phyloP scores from a whole-genome alignment of 495 filamentous ascomycete species.

The Podospora conica region DNA sequence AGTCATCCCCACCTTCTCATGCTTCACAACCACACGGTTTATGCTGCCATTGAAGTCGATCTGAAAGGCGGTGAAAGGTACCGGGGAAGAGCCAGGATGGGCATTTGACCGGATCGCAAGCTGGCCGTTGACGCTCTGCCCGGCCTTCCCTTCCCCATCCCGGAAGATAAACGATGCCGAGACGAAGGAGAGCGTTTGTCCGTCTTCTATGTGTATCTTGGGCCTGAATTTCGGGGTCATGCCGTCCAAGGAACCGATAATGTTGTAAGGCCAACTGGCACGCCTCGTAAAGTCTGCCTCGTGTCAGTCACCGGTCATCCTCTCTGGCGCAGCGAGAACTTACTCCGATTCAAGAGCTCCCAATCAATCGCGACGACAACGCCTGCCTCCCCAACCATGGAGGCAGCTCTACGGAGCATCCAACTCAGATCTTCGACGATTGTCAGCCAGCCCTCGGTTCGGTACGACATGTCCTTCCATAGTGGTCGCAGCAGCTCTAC shows the following conservation, averaged over 20 bases:
- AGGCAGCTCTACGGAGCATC: constrained; percentile 67
- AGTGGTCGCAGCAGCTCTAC: constrained; percentile 60
- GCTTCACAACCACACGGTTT: constrained; percentile 47
- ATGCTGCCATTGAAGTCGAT: constrained; percentile 65
- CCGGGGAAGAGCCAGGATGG: constrained; percentile 52
- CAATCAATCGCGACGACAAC: constrained; percentile 72
- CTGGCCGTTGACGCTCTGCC: constrained; percentile 68
- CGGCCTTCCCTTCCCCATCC: constrained; percentile 71
- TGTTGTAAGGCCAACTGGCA: constrained; percentile 62
- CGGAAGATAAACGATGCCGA: constrained; percentile 68
- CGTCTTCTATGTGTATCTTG: constrained; percentile 56
- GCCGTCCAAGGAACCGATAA: constrained; percentile 61
- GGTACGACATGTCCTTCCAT: constrained; percentile 69
- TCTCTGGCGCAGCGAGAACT: constrained; percentile 21
- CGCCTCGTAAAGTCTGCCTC: constrained; percentile 53
- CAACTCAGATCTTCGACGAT: constrained; percentile 67
- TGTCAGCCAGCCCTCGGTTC: constrained; percentile 74
- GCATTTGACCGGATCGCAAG: constrained; percentile 66
- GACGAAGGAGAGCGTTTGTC: constrained; percentile 65
- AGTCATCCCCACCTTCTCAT: constrained; percentile 17
- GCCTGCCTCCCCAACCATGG: constrained; percentile 54
- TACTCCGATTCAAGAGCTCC: constrained; percentile 69
- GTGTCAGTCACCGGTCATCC: constrained; percentile 3
- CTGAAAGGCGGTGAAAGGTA: constrained; percentile 59
- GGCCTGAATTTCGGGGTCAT: constrained; percentile 53